Evolutionary conservation across 768 basidiomycete species (phyloP).

Genomic region (Gloeopeniophorella convolvens): DNA sequence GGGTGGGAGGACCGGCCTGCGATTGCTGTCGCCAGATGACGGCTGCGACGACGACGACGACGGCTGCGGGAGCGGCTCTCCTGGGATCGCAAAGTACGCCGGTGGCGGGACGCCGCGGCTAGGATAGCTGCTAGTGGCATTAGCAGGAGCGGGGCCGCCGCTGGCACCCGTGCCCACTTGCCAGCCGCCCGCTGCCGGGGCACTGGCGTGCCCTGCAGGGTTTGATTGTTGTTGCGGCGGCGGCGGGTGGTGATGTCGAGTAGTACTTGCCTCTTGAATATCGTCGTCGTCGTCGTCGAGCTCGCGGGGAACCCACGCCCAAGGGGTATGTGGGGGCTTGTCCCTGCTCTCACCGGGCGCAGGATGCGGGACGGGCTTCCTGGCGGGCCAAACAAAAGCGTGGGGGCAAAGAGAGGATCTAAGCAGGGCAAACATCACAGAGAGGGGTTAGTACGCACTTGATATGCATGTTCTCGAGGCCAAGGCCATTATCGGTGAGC

Average conservation of each 20-base stretch:
- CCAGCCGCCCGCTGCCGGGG: neutral
- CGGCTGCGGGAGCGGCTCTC: slow-evolving; percentile 5
- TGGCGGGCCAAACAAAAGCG: too few species aligned
- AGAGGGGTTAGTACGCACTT: slow-evolving; percentile 37
- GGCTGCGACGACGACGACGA: neutral
- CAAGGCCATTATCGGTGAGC: slow-evolving; percentile 57
- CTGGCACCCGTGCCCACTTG: neutral
- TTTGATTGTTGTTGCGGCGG: slow-evolving; percentile 20
- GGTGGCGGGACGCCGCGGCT: slow-evolving; percentile 11
- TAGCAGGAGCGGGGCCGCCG: too few species aligned
- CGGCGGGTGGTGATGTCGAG: slow-evolving; percentile 10
- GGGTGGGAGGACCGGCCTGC: slow-evolving; percentile 13
- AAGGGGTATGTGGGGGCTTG: slow-evolving; percentile 50
- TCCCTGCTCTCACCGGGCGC: slow-evolving; percentile 18
- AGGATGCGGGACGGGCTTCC: neutral
- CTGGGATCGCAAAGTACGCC: slow-evolving; percentile 14
- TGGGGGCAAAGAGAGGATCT: too few species aligned
- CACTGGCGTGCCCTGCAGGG: neutral
- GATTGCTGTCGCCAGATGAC: too few species aligned
- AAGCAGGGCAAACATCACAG: neutral
- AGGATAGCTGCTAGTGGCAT: slow-evolving; percentile 4
- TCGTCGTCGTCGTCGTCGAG: slow-evolving; percentile 32
- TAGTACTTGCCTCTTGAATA: slow-evolving; percentile 17
- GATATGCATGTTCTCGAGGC: slow-evolving; percentile 58
- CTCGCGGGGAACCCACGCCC: slow-evolving; percentile 62